Percentiles rank a stretch among this genome's conserved stretches.
Evolutionary conservation across 148 eudicot species (phyloP).

Genomic region (Vaccinium myrtillus): DNA sequence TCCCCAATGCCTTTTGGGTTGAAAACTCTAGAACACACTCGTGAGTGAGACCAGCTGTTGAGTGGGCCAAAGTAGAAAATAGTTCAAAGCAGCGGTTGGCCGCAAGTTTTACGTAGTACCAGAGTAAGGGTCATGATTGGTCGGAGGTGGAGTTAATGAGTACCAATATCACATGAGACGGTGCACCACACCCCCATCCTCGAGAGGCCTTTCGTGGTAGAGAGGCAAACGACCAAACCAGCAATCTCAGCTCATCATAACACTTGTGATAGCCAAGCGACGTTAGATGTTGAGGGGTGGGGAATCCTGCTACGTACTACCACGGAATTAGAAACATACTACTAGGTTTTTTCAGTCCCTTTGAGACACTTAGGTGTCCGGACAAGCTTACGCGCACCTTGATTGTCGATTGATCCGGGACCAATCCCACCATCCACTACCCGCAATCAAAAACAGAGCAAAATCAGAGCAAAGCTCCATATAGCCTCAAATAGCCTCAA

Average conservation of each 20-base stretch:
- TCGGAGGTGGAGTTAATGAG: background rate
- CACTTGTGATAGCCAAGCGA: no score
- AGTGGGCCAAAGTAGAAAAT: background rate
- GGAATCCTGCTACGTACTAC: background rate
- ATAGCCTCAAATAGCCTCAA: no score
- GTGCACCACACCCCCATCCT: background rate
- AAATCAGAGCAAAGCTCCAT: no score
- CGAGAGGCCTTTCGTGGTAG: background rate
- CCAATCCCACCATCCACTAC: no score
- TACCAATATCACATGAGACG: background rate
- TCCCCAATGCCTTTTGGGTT: background rate
- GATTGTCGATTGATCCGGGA: no score
- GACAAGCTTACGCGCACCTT: no score
- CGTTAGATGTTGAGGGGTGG: background rate
- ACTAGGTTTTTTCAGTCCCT: background rate
- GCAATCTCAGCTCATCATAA: background rate
- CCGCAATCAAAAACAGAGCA: no score
- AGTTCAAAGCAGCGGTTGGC: background rate
- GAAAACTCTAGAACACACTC: background rate
- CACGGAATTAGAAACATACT: background rate
- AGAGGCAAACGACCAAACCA: background rate
- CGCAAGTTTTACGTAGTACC: background rate
- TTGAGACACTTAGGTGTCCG: no score
- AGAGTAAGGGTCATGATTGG: background rate
- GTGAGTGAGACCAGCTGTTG: background rate